Evolutionary conservation across 2,329 filamentous ascomycete species (phyloP).

Genomic region (Pseudogymnoascus sp.): DNA sequence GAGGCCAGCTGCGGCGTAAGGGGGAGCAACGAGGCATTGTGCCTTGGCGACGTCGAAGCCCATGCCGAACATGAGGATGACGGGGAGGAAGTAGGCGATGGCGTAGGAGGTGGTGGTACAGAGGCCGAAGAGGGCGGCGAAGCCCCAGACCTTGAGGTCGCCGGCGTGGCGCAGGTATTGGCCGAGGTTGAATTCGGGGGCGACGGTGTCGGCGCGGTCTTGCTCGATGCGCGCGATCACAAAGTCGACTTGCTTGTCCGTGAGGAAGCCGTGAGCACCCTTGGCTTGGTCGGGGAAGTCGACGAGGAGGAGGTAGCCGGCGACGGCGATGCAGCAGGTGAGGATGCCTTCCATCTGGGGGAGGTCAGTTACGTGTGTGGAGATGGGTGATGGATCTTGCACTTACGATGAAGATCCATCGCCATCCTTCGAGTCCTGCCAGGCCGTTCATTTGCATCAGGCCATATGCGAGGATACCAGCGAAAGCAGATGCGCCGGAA

Average conservation of each 20-base stretch:
- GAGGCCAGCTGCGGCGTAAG: constrained; percentile 38
- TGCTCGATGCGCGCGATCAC: constrained; percentile 44
- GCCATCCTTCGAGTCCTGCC: constrained; percentile 42
- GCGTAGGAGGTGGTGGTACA: constrained; percentile 67
- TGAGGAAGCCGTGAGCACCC: constrained; percentile 39
- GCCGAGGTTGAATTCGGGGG: constrained; percentile 38
- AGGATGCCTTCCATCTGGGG: constrained; percentile 38
- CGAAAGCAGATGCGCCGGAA: constrained; percentile 56
- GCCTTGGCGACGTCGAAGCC: constrained; percentile 42
- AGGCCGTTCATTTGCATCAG: constrained; percentile 39
- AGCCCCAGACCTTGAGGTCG: constrained; percentile 54
- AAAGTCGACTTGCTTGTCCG: constrained; percentile 41
- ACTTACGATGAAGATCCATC: constrained; percentile 51
- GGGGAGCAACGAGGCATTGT: constrained; percentile 46
- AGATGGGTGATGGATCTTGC: constrained; percentile 43
- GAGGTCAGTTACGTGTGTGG: constrained; percentile 52
- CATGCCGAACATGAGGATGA: constrained; percentile 55
- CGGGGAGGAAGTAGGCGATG: constrained; percentile 68
- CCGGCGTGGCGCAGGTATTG: constrained; percentile 40
- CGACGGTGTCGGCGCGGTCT: constrained; percentile 46
- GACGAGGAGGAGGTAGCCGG: constrained; percentile 49
- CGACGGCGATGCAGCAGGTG: constrained; percentile 43
- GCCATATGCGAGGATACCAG: constrained; percentile 64
- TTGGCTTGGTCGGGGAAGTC: constrained; percentile 53
- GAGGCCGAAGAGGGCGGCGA: constrained; percentile 53